Conservation (phyloP, 495 filamentous ascomycete genomes). For the Letharia columbiana region DNA sequence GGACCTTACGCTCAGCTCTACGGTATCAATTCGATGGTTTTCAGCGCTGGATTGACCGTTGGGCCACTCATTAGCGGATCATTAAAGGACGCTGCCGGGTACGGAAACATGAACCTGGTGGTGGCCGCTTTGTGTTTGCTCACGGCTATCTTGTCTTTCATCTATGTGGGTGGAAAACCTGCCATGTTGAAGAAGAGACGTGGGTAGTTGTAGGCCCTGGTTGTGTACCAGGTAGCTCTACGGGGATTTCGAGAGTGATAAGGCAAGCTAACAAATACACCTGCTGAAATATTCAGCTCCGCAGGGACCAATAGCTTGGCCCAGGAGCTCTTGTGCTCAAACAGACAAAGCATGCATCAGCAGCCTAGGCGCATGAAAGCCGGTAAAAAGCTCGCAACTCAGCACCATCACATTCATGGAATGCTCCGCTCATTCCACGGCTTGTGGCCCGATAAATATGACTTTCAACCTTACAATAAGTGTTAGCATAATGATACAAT, state of each 20-base stretch:
- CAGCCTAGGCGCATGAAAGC: too few species aligned
- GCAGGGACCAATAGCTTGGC: neutral
- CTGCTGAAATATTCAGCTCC: neutral
- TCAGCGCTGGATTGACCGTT: slow-evolving; percentile 42
- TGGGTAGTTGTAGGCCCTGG: neutral
- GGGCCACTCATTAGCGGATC: slow-evolving; percentile 42
- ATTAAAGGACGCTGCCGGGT: slow-evolving; percentile 43
- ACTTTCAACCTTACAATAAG: too few species aligned
- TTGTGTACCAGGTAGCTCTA: neutral
- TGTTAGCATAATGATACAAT: too few species aligned
- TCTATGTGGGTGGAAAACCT: slow-evolving; percentile 42
- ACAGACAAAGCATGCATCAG: too few species aligned
- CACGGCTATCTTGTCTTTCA: slow-evolving; percentile 37
- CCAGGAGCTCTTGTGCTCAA: too few species aligned
- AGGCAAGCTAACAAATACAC: too few species aligned
- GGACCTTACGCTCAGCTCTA: slow-evolving; percentile 52
- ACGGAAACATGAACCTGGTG: slow-evolving; percentile 51
- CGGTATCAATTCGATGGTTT: slow-evolving; percentile 46
- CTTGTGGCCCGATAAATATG: too few species aligned
- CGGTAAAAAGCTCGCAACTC: too few species aligned
- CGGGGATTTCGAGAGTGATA: neutral
- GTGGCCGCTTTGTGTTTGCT: slow-evolving; percentile 38
- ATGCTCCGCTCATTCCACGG: too few species aligned
- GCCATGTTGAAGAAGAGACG: slow-evolving; percentile 6
- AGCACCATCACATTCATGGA: too few species aligned